phyloP scores from a whole-genome alignment of 768 basidiomycete species.

The Psilocybe tampanensis region DNA sequence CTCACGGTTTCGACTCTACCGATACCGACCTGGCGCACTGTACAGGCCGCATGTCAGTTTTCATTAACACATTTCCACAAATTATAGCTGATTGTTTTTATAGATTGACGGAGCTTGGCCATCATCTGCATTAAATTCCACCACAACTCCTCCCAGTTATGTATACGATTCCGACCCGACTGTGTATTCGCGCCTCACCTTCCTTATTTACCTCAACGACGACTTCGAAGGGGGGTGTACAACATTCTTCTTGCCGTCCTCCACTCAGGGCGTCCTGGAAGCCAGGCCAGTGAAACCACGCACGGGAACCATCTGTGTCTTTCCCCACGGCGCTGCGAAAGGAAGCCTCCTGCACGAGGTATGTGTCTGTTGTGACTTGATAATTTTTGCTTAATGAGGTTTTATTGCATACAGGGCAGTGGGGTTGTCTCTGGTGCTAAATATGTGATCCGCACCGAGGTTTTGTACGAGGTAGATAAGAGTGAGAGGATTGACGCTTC shows the following conservation, averaged over 20 bases:
- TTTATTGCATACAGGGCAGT: slow-evolving; percentile 26
- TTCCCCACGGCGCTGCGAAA: slow-evolving; percentile 43
- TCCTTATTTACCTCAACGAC: slow-evolving; percentile 47
- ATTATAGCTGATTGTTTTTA: neutral
- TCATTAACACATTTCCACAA: neutral
- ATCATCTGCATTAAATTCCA: slow-evolving; percentile 40
- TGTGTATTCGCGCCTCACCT: slow-evolving; percentile 48
- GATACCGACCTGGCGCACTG: slow-evolving; percentile 49
- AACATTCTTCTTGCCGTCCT: slow-evolving; percentile 56
- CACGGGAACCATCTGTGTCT: slow-evolving; percentile 50
- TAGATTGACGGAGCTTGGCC: slow-evolving; percentile 60
- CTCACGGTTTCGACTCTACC: slow-evolving; percentile 49
- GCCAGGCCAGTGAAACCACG: slow-evolving; percentile 50
- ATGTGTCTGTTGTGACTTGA: neutral
- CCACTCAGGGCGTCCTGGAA: slow-evolving; percentile 42
- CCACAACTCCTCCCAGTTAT: slow-evolving; percentile 31
- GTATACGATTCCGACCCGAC: slow-evolving; percentile 51
- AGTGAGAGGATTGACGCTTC: slow-evolving; percentile 32
- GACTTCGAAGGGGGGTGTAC: slow-evolving; percentile 51
- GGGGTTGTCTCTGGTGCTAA: slow-evolving; percentile 37
- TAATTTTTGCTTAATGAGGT: neutral
- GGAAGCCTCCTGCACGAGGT: slow-evolving; percentile 39
- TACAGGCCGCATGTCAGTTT: slow-evolving; percentile 50
- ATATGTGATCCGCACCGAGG: slow-evolving; percentile 42
- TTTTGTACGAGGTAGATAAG: slow-evolving; percentile 39